phyloP scores from a whole-genome alignment of 805 yeast genomes.

The Saturnispora quitensis region DNA sequence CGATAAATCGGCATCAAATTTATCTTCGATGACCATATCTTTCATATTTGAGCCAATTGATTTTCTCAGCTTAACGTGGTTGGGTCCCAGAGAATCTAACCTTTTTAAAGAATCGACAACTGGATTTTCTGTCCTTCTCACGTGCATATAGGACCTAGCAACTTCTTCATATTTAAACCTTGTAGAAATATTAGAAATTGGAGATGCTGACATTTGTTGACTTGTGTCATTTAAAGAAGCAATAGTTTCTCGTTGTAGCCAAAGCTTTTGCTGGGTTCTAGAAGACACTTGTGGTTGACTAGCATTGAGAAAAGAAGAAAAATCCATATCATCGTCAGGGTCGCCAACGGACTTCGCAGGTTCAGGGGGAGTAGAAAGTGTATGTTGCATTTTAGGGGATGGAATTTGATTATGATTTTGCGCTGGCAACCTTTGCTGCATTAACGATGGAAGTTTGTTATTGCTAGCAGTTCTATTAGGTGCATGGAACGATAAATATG shows the following conservation, averaged over 20 bases:
- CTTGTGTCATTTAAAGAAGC: constrained; percentile 53
- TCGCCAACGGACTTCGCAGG: background rate
- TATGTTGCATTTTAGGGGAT: background rate
- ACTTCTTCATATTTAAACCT: constrained; percentile 73
- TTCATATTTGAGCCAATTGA: background rate
- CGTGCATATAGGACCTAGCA: constrained; percentile 62
- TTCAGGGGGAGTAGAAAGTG: background rate
- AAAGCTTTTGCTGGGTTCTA: constrained; percentile 74
- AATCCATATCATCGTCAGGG: constrained; percentile 10
- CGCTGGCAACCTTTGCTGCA: background rate
- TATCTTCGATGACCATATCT: background rate
- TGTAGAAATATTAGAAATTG: constrained; percentile 32
- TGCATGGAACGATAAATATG: constrained; percentile 13
- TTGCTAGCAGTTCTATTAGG: constrained; percentile 2
- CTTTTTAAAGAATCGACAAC: constrained; percentile 53
- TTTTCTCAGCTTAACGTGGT: background rate
- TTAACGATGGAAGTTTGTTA: background rate
- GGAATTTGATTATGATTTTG: background rate
- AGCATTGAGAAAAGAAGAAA: constrained; percentile 27
- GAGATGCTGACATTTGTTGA: constrained; percentile 17
- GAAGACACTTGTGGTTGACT: constrained; percentile 39
- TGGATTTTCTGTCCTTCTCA: constrained; percentile 64
- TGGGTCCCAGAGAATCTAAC: constrained; percentile 21
- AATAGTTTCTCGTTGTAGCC: constrained; percentile 64
- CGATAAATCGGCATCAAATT: constrained; percentile 6